Evolutionary conservation across 2,329 filamentous ascomycete genomes (phyloP).

Genomic region (Didymella exigua): DNA sequence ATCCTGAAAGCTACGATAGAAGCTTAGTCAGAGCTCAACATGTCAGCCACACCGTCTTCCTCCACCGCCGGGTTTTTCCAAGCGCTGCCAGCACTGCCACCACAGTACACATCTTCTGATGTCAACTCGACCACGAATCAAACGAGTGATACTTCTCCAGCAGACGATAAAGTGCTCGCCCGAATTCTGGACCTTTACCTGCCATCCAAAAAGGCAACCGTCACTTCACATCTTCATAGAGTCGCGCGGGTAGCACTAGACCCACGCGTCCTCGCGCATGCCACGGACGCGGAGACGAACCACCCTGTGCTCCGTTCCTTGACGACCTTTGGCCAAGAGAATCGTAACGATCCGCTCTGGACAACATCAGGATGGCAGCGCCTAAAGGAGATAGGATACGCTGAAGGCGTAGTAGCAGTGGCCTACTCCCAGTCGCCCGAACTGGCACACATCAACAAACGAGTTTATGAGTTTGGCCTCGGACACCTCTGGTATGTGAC

Average conservation of each 20-base stretch:
- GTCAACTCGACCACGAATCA: neutral
- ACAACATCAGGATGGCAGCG: constrained; percentile 70
- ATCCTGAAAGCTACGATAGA: constrained; percentile 12
- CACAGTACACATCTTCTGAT: constrained; percentile 29
- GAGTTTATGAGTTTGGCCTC: constrained; percentile 65
- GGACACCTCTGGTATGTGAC: constrained; percentile 65
- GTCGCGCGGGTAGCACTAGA: constrained; percentile 28
- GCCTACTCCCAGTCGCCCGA: constrained; percentile 63
- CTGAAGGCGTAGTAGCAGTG: constrained; percentile 64
- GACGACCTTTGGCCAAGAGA: constrained; percentile 64
- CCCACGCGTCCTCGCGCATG: constrained; percentile 17
- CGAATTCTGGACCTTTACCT: constrained; percentile 36
- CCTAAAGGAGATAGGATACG: constrained; percentile 64
- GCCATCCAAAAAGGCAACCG: constrained; percentile 14
- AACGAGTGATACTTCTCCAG: neutral
- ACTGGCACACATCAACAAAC: constrained; percentile 55
- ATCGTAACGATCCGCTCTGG: constrained; percentile 61
- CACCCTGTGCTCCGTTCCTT: constrained; percentile 65
- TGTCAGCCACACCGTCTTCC: constrained; percentile 27
- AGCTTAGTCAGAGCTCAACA: constrained; percentile 24
- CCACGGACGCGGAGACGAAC: constrained; percentile 67
- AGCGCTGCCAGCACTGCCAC: constrained; percentile 30
- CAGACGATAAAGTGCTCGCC: constrained; percentile 32
- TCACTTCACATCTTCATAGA: constrained; percentile 26
- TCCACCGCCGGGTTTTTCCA: constrained; percentile 43